Evolutionary conservation across 345 rosid species (phyloP).

Genomic region (Rubroshorea leprosula): DNA sequence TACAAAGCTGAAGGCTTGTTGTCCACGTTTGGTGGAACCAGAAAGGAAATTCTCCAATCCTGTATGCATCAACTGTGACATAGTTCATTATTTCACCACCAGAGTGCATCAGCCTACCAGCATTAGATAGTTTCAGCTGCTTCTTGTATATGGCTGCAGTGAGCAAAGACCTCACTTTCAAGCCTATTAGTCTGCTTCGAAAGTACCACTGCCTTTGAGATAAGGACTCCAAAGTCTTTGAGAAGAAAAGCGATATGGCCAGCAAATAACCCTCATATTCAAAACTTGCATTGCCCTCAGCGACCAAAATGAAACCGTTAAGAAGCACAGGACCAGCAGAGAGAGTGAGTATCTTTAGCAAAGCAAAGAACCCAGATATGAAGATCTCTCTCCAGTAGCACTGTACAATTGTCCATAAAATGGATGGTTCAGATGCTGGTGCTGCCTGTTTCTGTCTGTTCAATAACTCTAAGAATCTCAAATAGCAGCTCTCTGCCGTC

Average conservation of each 20-base stretch:
- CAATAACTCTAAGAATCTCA: conserved; percentile 40
- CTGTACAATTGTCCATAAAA: conserved; percentile 42
- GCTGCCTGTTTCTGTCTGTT: conserved; percentile 38
- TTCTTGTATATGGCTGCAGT: conserved; percentile 74
- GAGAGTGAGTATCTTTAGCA: conserved; percentile 57
- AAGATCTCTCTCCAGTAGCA: conserved; percentile 67
- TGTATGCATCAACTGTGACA: conserved; percentile 82
- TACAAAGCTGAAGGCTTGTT: conserved; percentile 65
- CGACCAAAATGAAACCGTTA: conserved; percentile 76
- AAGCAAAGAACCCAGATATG: conserved; percentile 73
- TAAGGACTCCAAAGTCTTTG: conserved; percentile 67
- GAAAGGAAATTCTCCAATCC: conserved; percentile 85
- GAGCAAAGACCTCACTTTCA: conserved; percentile 65
- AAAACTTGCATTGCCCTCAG: conserved; percentile 62
- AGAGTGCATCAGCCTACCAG: conserved; percentile 67
- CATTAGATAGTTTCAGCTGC: conserved; percentile 65
- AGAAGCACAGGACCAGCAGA: conserved; percentile 82
- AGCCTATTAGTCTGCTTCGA: conserved; percentile 63
- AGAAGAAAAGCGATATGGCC: conserved; percentile 50
- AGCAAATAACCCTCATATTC: conserved; percentile 63
- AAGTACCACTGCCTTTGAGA: conserved; percentile 91
- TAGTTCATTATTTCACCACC: conserved; percentile 88
- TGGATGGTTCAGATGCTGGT: conserved; percentile 35
- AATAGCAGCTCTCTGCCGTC: conserved; percentile 65
- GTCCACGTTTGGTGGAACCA: conserved; percentile 96